Conservation (phyloP, 1,284 basidiomycete genomes). For the Pseudozyma tsukubaensis region DNA sequence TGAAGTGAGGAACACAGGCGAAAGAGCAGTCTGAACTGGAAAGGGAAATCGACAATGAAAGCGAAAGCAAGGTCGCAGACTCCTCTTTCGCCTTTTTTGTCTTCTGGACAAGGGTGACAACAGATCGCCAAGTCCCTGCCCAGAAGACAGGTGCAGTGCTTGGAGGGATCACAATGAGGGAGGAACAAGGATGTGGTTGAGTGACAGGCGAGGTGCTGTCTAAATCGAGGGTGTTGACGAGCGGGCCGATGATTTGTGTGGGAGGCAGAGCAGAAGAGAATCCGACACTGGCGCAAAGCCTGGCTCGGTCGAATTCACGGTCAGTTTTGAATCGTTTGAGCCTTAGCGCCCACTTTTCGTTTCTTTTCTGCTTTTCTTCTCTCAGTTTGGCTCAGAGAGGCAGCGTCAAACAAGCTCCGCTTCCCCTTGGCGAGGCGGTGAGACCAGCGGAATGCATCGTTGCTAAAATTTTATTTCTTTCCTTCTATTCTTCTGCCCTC, state of each 20-base stretch:
- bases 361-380: too few species aligned
- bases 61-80: background rate
- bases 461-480: too few species aligned
- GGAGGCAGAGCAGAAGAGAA: background rate
- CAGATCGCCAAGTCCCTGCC: background rate
- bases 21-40: constrained; percentile 10
- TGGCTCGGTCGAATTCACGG: constrained; percentile 26
- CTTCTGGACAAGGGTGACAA: background rate
- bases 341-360: too few species aligned
- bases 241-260: background rate
- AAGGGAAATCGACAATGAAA: constrained; percentile 3
- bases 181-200: background rate
- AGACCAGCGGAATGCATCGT: background rate
- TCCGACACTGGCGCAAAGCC: constrained; percentile 1
- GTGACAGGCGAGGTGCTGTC: constrained; percentile 3
- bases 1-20: background rate
- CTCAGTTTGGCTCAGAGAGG: too few species aligned
- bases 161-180: background rate
- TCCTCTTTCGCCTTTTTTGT: background rate
- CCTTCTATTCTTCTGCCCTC: too few species aligned
- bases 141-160: background rate
- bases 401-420: too few species aligned
- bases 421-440: constrained; percentile 1
- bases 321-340: constrained; percentile 9
- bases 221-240: constrained; percentile 18